Conservation (phyloP, 1,139 yeast species). For the Zygotorulaspora mrakii region DNA sequence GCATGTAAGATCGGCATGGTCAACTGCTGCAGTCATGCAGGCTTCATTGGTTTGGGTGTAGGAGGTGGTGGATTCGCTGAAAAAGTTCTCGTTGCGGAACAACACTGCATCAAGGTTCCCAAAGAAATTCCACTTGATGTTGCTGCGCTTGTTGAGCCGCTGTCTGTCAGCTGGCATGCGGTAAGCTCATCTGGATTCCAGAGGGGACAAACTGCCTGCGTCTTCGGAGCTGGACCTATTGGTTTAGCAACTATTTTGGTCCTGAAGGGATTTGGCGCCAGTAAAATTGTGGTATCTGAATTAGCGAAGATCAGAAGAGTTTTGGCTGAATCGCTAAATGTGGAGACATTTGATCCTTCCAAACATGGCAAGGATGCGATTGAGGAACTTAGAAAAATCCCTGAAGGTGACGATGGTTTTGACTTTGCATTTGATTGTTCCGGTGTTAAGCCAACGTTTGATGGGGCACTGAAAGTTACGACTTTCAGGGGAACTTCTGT, state of each 20-base stretch:
- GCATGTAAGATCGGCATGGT: constrained; percentile 46
- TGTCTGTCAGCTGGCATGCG: constrained; percentile 56
- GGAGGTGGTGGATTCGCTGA: constrained; percentile 48
- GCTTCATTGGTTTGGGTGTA: constrained; percentile 46
- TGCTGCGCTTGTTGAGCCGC: constrained; percentile 49
- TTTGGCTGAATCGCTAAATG: constrained; percentile 44
- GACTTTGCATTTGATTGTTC: constrained; percentile 50
- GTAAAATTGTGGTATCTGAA: constrained; percentile 48
- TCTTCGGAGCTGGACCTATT: constrained; percentile 51
- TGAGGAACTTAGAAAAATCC: constrained; percentile 37
- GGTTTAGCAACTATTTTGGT: constrained; percentile 49
- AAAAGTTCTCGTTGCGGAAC: constrained; percentile 40
- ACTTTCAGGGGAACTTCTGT: constrained; percentile 48
- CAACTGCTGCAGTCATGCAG: constrained; percentile 46
- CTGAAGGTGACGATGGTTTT: constrained; percentile 42
- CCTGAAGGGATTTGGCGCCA: constrained; percentile 44
- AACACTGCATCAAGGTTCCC: constrained; percentile 45
- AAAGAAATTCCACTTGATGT: constrained; percentile 45
- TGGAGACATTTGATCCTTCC: constrained; percentile 49
- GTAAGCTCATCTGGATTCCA: constrained; percentile 40
- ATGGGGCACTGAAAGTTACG: constrained; percentile 42
- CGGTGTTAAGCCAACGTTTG: constrained; percentile 46
- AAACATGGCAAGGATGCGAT: constrained; percentile 37
- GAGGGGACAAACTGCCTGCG: constrained; percentile 45
- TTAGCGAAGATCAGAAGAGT: constrained; percentile 47